Conservation (phyloP, 1,284 basidiomycete species). For the Psilocybe mexicana region DNA sequence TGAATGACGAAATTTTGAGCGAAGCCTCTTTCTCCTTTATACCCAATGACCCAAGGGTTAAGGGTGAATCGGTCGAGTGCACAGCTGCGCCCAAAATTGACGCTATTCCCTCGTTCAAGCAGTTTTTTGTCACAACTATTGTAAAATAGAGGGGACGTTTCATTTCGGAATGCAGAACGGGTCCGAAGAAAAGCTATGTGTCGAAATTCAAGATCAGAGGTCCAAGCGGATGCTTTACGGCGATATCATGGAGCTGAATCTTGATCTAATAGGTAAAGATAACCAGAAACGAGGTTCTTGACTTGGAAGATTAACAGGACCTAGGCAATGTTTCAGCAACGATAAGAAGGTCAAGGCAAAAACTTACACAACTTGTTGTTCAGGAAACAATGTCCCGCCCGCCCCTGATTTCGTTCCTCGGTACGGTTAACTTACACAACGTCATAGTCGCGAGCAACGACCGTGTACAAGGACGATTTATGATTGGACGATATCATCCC, state of each 20-base stretch:
- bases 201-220: not conserved
- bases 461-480: not conserved
- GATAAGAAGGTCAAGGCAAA: not conserved
- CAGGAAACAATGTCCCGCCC: not conserved
- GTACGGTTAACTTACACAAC: not conserved
- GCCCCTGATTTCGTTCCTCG: not conserved
- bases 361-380: not conserved
- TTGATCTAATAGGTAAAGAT: slow-evolving; percentile 13
- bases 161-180: not conserved
- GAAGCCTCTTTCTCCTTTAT: not conserved
- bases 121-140: not conserved
- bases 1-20: too few species aligned
- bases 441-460: not conserved
- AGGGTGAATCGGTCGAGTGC: not conserved
- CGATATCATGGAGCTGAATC: not conserved
- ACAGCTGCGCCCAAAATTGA: not conserved
- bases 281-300: slow-evolving; percentile 6
- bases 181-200: not conserved
- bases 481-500: slow-evolving; percentile 1
- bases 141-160: slow-evolving; percentile 6
- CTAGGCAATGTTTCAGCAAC: not conserved
- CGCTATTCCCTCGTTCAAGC: not conserved
- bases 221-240: not conserved
- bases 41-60: not conserved
- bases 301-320: slow-evolving; percentile 1